Base-by-base conservation (phyloP, 2,329 filamentous ascomycete genomes). In the Microdochium bolleyi region DNA sequence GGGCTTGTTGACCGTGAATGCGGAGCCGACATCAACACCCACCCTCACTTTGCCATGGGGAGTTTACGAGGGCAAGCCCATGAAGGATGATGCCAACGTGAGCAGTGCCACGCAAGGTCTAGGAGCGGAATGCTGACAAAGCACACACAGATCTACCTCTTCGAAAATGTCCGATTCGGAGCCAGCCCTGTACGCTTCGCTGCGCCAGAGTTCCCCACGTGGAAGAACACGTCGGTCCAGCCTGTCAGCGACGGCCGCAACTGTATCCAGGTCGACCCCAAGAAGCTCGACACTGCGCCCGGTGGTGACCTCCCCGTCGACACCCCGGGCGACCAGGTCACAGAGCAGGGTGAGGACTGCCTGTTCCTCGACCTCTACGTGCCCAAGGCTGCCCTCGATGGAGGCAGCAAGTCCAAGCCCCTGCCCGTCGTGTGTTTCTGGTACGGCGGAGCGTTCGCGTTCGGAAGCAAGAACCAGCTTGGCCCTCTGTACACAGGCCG, bases 341-440 rank as follows among this genome's bases (percentile, higher is more conserved):
- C 27, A 30, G 11, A 30, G 27, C 27, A 60, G 24, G 54, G 58
- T 16, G 73, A 78, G 56, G 74, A 78, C 54, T 79, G 76, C 54
- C 67, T 79, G 2, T 76, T 75, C 56, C 68, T 78, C 13, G 74
- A 79, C 56, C 57, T 78, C 19, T 72, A 71, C 44, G 73, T 76
- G 1, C 76, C 76, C 3, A 66, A 62, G 7, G 69, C 69, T 51
- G 73, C 70, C 0, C 58, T 75, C 21, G 57, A 65, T 21, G 61
- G 67, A 24, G 27, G 27, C 27, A 30, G 27, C 27, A 64, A 67
- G 11, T 61, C 60, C 1, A 56, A 63, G n/a, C 63, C 62, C 49
- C 60, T 77, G 8, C 73, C 74, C 2, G 61, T 73, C 16, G 69
- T 75, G 5, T 78, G 68, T n/a, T n/a, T n/a, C 67, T 63, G 77